Evolutionary conservation across 164 flowering plant genomes (phyloP), one percentile per base, ranked within the genome.

Genomic region (Sedum album): DNA sequence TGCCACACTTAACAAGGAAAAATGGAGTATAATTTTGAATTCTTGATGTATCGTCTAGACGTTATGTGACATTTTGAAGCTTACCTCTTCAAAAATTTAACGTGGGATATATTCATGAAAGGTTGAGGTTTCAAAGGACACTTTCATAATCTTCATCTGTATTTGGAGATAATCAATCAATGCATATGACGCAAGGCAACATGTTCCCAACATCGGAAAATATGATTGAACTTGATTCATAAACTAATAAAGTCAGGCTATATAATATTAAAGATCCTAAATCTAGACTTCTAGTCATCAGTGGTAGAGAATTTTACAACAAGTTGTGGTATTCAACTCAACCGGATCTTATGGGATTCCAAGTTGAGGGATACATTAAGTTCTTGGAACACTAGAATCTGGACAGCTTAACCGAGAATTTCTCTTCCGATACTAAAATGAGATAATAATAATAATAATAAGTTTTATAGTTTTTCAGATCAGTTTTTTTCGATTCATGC

Each of bases 361-460:
- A 28, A 57, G 33, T 57, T 57, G 31, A 57, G 62, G 62, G 62
- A 57, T 26, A 13, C 33, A 57, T 57, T 31, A 57, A 53, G 60
- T 21, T 13, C 5, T 9, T 35, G 3, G 25, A 53, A 53, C 31
- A 23, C 25, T 53, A 0, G 33, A 57, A 25, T 57, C 18, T 26
- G 30, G 18, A 26, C 17, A 57, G 33, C 62, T 44, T 13, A 44
- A 15, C 48, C 18, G 4, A 11, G 2, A 44, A 11, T 14, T 44
- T 15, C 4, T 44, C 4, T 13, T 13, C 48, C 48, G 4, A 44
- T n/a, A n/a, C n/a, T n/a, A n/a, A n/a, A n/a, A n/a, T n/a, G n/a
- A n/a, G n/a, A n/a, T n/a, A n/a, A n/a, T n/a, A n/a, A n/a, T n/a
- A n/a, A n/a, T n/a, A n/a, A n/a, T n/a, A n/a, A n/a, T n/a, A n/a